Conservation (phyloP, 164 flowering plant genomes). For the Macadamia integrifolia region DNA sequence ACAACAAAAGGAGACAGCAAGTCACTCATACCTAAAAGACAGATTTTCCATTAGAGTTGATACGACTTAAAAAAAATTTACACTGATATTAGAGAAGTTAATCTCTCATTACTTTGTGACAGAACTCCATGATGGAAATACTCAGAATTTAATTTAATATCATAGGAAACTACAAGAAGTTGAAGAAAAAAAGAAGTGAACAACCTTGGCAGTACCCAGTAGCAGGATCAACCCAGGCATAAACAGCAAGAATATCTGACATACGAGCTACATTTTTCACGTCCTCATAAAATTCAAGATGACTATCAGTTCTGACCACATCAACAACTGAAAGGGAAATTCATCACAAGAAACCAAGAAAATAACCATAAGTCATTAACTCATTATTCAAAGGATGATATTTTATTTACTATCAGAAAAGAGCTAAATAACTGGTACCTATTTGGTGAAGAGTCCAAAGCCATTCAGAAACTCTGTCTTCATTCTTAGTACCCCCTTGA, state of each 20-base stretch:
- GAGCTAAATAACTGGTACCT: constrained; percentile 30
- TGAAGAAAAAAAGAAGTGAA: constrained; percentile 9
- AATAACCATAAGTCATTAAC: not conserved
- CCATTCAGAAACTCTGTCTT: constrained; percentile 80
- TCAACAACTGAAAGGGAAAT: constrained; percentile 59
- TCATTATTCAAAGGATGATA: not conserved
- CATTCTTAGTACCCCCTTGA: constrained; percentile 31
- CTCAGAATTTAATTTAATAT: not conserved
- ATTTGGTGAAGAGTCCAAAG: constrained; percentile 93
- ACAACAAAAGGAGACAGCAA: constrained; percentile 86
- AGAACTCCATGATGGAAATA: constrained; percentile 3
- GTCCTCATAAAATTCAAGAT: constrained; percentile 84
- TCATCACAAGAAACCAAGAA: constrained; percentile 6
- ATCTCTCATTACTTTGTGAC: not conserved
- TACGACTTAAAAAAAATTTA: not conserved
- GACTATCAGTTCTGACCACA: constrained; percentile 90
- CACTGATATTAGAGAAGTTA: not conserved
- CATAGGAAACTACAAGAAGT: not conserved
- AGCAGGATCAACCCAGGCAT: constrained; percentile 95
- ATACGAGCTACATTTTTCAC: constrained; percentile 75
- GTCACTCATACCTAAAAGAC: constrained; percentile 80
- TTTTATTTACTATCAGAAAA: not conserved
- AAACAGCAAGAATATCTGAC: constrained; percentile 94
- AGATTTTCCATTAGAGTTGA: constrained; percentile 11
- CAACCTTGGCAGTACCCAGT: constrained; percentile 95